Conservation (phyloP, 1,139 yeast genomes). For the Candida neerlandica region DNA sequence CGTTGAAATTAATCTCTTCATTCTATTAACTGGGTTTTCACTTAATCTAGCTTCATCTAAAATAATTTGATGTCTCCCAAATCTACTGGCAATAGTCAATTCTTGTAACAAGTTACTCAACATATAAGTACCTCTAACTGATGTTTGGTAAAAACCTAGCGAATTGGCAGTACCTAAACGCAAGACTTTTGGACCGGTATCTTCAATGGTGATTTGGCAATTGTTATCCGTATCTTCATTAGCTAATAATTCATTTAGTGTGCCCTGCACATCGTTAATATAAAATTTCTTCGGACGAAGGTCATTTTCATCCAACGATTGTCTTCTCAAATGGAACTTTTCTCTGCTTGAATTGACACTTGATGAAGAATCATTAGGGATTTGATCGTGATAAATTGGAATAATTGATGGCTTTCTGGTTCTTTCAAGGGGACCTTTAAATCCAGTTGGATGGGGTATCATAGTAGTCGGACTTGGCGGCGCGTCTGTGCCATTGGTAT, state of each 20-base stretch:
- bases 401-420: conserved; percentile 34
- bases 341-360: conserved; percentile 4
- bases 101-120: conserved; percentile 86
- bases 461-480: conserved; percentile 1
- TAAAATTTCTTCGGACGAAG: conserved; percentile 57
- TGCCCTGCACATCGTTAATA: conserved; percentile 73
- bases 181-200: conserved; percentile 88
- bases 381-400: conserved; percentile 30
- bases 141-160: conserved; percentile 71
- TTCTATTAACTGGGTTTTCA: conserved; percentile 84
- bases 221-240: conserved; percentile 88
- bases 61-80: conserved; percentile 75
- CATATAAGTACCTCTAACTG: conserved; percentile 89
- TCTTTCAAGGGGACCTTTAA: conserved; percentile 4
- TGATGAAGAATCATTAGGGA: conserved; percentile 17
- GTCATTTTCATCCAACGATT: conserved; percentile 64
- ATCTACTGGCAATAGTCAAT: conserved; percentile 79
- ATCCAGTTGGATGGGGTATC: conserved; percentile 11
- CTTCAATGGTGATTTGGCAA: conserved; percentile 89
- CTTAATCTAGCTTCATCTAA: conserved; percentile 81
- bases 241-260: conserved; percentile 67
- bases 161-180: conserved; percentile 84
- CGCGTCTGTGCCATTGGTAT: not conserved
- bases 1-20: conserved; percentile 71
- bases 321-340: conserved; percentile 47